A percentile compares a stretch with the other conserved stretches of the same genome.
These are phyloP conservation scores for Myochromella boudieri DNA, from an alignment of 768 basidiomycete genomes.

Conservation along the genomic window DNA sequence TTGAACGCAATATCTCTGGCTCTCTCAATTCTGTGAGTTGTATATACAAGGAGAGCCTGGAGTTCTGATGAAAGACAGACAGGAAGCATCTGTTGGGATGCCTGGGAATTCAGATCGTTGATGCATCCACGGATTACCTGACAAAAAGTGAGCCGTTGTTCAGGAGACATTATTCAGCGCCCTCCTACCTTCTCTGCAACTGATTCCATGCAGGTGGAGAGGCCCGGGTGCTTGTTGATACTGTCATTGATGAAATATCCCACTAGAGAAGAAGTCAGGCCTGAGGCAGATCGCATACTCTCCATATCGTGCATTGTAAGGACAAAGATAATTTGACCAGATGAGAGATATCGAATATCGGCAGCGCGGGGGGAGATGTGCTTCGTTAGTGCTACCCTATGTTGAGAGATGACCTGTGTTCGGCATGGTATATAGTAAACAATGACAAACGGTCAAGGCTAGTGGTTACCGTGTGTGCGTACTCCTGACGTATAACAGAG, in stretches of 20 bases:
- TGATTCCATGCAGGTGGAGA: slow-evolving; percentile 80
- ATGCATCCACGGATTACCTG: slow-evolving; percentile 82
- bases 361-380: slow-evolving; percentile 63
- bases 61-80: slow-evolving; percentile 69
- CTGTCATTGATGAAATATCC: slow-evolving; percentile 88
- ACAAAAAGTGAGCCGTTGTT: slow-evolving; percentile 5
- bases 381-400: slow-evolving; percentile 62
- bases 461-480: slow-evolving; percentile 63
- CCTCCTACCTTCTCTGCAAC: slow-evolving; percentile 82
- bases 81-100: slow-evolving; percentile 79
- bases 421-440: not conserved
- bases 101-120: slow-evolving; percentile 68
- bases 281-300: slow-evolving; percentile 76
- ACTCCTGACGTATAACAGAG: slow-evolving; percentile 85
- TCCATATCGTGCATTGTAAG: slow-evolving; percentile 88
- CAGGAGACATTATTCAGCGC: not conserved
- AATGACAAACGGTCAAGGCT: not conserved
- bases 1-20: slow-evolving; percentile 80
- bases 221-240: slow-evolving; percentile 65
- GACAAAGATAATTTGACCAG: slow-evolving; percentile 85
- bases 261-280: slow-evolving; percentile 78
- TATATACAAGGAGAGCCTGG: slow-evolving; percentile 67
- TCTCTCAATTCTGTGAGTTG: slow-evolving; percentile 81
- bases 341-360: slow-evolving; percentile 72
- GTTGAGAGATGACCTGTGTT: slow-evolving; percentile 64